Evolutionary conservation across 129 eudicot species (phyloP).

Genomic region (Pulicaria dysenterica): DNA sequence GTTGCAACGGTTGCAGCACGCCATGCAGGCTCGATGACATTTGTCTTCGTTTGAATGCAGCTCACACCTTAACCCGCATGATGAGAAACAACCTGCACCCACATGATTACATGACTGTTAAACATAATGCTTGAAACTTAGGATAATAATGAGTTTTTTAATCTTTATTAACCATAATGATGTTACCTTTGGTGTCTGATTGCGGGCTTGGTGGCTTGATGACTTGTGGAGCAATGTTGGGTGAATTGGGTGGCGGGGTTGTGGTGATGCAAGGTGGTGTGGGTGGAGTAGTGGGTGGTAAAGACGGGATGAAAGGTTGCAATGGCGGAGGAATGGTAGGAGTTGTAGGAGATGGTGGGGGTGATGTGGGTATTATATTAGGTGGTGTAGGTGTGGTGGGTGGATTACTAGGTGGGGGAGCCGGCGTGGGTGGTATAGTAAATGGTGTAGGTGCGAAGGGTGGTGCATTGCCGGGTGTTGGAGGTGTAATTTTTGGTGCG

Average conservation of each 20-base stretch:
- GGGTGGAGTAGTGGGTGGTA: constrained; percentile 17
- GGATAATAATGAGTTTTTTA: background rate
- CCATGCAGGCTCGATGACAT: constrained; percentile 67
- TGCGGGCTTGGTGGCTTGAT: constrained; percentile 21
- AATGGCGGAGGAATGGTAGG: background rate
- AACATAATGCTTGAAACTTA: background rate
- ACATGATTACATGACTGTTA: background rate
- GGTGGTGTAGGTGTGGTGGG: background rate
- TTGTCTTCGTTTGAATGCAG: constrained; percentile 55
- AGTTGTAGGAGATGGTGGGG: background rate
- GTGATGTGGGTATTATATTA: background rate
- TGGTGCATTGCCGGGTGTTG: constrained; percentile 2
- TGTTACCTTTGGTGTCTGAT: constrained; percentile 31
- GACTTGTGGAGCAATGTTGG: constrained; percentile 1
- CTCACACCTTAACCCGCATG: constrained; percentile 61
- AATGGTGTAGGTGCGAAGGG: background rate
- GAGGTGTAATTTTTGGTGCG: constrained; percentile 1
- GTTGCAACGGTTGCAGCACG: constrained; percentile 83
- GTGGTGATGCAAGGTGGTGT: constrained; percentile 12
- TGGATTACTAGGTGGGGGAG: background rate
- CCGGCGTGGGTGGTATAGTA: background rate
- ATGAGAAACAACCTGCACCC: constrained; percentile 58
- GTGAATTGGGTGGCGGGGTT: constrained; percentile 14
- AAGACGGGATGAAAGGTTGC: background rate
- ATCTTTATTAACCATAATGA: background rate